Base-by-base conservation (phyloP, 495 filamentous ascomycete species). In the Trichoderma orchidacearum region DNA sequence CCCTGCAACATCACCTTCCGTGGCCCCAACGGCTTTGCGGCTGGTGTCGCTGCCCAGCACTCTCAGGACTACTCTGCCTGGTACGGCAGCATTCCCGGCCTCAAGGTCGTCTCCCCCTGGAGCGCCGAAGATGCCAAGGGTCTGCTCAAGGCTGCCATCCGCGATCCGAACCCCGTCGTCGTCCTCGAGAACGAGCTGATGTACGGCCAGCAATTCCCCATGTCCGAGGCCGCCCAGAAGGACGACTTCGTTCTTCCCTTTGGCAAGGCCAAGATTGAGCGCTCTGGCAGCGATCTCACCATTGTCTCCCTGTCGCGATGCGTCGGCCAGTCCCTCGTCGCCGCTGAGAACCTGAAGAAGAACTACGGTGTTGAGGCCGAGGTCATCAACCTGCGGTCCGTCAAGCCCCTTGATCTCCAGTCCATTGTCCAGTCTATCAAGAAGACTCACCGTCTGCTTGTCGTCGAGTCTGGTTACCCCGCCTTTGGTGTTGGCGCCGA, bases 1-100 rank as follows among this genome's bases (percentile, higher is more conserved):
- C 93, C 93, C 63, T 98, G 93, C 79, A 97, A 96, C 75, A 86
- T 98, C 70, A 97, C 94, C 59, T 98, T 98, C 84, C 90, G 93
- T 70, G 93, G 93, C 45, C 93, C 93, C 71, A 98, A 98, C 70
- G 93, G 93, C 59, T 98, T 98, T 70, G 93, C 93, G 56, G 68
- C 93, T 55, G 93, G 93, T 79, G 93, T 98, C 60, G 93, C 78
- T 50, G 93, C 93, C 54, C 93, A 98, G 78, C 93, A 98, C 79
- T 96, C 92, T 25, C 93, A 98, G 75, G 93, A 96, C 66, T 98
- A 93, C 76, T 86, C 87, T 28, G 90, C 90, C 64, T 98, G 93
- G 93, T 98, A 98, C 72, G 93, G 91, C 65, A 91, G 88, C 75
- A 92, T 98, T 64, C 93, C 93, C 18, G 93, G 93, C 56, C 76